phyloP scores from a whole-genome alignment of 2,329 filamentous ascomycete species.

The Cladophialophora exuberans region DNA sequence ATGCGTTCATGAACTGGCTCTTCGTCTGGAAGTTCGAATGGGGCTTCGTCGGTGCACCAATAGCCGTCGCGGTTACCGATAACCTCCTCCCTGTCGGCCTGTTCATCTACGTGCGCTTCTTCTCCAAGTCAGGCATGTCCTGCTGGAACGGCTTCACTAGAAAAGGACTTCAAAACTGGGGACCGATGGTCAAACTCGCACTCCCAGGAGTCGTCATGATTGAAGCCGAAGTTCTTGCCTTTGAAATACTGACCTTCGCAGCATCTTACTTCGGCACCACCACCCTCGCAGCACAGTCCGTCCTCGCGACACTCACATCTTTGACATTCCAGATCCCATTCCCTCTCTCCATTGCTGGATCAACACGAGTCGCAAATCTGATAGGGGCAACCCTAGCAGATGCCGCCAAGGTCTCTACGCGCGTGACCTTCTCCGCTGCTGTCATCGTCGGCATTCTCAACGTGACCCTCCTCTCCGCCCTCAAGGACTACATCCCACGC shows the following conservation, averaged over 20 bases:
- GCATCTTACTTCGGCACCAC: conserved; percentile 78
- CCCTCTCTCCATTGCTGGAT: conserved; percentile 83
- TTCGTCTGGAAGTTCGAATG: conserved; percentile 71
- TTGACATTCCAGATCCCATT: conserved; percentile 92
- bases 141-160: conserved; percentile 82
- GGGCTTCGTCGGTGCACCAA: conserved; percentile 79
- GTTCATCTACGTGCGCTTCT: conserved; percentile 72
- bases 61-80: conserved; percentile 75
- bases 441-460: conserved; percentile 78
- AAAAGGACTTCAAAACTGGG: conserved; percentile 74
- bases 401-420: conserved; percentile 78
- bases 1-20: conserved; percentile 78
- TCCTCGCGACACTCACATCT: conserved; percentile 75
- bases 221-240: conserved; percentile 88
- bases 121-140: conserved; percentile 61
- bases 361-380: conserved; percentile 86
- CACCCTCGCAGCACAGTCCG: conserved; percentile 83
- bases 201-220: conserved; percentile 92
- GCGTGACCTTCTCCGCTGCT: conserved; percentile 71
- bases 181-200: conserved; percentile 82
- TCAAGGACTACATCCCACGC: conserved; percentile 74
- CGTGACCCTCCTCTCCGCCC: conserved; percentile 66
- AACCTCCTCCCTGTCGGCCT: conserved; percentile 74
- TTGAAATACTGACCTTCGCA: conserved; percentile 86
- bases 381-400: conserved; percentile 84